Evolutionary conservation across 1,139 yeast species (phyloP), one percentile per base, ranked within the genome.

Genomic region (Suhomyces bolitotheri): DNA sequence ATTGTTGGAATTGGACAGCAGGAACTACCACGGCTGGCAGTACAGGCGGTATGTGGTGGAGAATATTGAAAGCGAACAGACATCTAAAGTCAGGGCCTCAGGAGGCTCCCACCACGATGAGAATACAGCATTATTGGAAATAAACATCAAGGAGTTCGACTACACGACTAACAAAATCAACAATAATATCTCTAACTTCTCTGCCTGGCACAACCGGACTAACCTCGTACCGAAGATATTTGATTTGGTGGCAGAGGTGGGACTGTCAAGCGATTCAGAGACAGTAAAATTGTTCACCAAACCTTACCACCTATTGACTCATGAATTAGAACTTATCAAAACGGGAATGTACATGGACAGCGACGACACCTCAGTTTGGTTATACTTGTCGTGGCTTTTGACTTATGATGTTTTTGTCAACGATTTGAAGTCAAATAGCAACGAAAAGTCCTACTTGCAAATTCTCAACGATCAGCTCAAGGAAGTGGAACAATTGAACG

Each of bases 21-120:
- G 98, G 46, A 92, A 92, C 56, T 92, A 74, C 57, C 97, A 89
- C 56, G 97, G 96, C 4, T 92, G 99, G 99, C 90, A 86, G 34
- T 92, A 92, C 57, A 70, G 98, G 50, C 71, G 97, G 38, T 76
- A 76, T 39, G 79, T 92, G 2, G 78, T 88, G 6, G 59, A 60
- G 3, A 66, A 71, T 28, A 58, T 82, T 25, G 83, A 79, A 46
- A 44, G 43, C n/a, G 47, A 46, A 29, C 38, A 14, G 16, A 19
- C 22, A 10, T 4, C 31, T 7, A 29, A 29, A 14, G 12, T 30
- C 20, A 11, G 26, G 14, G 4, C 20, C n/a, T 22, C 27, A 3
- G 38, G 34, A 10, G 34, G 22, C 7, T 10, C 31, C 7, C 14
- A 25, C 6, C 9, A 13, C 4, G 8, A 16, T 12, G 25, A 21